Evolutionary conservation across 352 stramenopile genomes (phyloP).

Genomic region (Phytopythium vexans): DNA sequence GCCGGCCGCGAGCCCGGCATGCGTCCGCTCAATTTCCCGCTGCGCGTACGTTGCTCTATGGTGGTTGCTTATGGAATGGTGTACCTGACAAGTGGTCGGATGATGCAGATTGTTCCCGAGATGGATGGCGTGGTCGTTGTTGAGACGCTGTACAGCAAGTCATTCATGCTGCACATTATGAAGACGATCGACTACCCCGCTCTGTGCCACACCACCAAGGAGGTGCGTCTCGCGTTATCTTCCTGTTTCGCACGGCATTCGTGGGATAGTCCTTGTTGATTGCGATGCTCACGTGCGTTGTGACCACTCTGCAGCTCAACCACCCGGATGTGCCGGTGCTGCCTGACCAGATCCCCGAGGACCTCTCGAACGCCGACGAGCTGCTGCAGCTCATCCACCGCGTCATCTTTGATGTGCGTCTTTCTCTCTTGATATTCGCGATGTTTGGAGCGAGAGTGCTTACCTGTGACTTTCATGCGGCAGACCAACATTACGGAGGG

Average conservation of each 20-base stretch:
- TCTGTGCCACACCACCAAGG: conserved; percentile 68
- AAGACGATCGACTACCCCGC: conserved; percentile 82
- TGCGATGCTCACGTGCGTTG: not conserved
- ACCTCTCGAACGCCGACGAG: conserved; percentile 58
- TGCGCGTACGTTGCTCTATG: conserved; percentile 33
- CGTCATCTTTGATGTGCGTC: conserved; percentile 77
- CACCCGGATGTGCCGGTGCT: conserved; percentile 75
- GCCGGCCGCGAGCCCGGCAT: conserved; percentile 53
- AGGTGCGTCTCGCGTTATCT: conserved; percentile 29
- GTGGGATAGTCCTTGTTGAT: not conserved
- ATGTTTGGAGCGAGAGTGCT: too few species aligned
- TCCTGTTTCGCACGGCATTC: not conserved
- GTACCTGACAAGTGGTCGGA: not conserved
- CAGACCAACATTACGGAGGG: conserved; percentile 85
- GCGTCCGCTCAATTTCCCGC: conserved; percentile 78
- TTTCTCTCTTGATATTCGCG: not conserved
- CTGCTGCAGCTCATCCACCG: conserved; percentile 74
- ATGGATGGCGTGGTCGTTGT: conserved; percentile 80
- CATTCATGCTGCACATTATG: conserved; percentile 86
- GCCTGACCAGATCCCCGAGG: conserved; percentile 54
- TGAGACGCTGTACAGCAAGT: conserved; percentile 79
- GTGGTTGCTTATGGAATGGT: not conserved
- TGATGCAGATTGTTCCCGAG: conserved; percentile 60
- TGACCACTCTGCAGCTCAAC: conserved; percentile 45
- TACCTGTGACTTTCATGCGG: not conserved